These are phyloP conservation scores for Xylaria sp. DNA, from an alignment of 2,329 filamentous ascomycete species.

Conservation along the genomic window DNA sequence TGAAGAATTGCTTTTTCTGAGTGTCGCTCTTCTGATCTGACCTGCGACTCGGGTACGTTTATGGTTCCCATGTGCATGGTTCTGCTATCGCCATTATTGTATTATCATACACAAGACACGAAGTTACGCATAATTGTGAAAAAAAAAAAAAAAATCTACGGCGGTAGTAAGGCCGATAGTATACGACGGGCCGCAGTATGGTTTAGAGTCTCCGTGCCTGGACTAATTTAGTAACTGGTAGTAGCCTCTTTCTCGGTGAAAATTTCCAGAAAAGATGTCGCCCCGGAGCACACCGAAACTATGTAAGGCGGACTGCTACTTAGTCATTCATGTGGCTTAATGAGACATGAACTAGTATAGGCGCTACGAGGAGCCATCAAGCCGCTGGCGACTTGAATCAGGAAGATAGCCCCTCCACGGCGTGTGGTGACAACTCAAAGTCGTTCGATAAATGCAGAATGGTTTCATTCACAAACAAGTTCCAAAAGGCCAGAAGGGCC, in stretches of 20 bases:
- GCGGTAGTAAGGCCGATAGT: background rate
- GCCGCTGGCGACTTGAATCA: slow-evolving; percentile 21
- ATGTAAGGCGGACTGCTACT: slow-evolving; percentile 3
- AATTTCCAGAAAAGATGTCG: slow-evolving; percentile 8
- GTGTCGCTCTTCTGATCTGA: background rate
- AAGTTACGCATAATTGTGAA: background rate
- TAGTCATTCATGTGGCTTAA: slow-evolving; percentile 21
- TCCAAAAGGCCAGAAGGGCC: background rate
- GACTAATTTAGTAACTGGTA: background rate
- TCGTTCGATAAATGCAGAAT: background rate
- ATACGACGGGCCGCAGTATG: background rate
- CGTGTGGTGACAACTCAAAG: slow-evolving; percentile 6
- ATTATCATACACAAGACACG: background rate
- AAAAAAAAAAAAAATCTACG: background rate
- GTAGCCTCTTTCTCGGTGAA: slow-evolving; percentile 20
- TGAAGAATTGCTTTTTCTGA: slow-evolving; percentile 5
- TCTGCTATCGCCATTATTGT: background rate
- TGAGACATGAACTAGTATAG: slow-evolving; percentile 19
- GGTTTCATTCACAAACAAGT: slow-evolving; percentile 8
- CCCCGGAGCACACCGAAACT: slow-evolving; percentile 6
- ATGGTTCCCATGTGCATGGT: background rate
- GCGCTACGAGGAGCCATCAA: background rate
- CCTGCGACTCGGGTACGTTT: background rate
- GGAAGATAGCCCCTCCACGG: slow-evolving; percentile 1
- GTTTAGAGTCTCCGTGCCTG: background rate